Evolutionary conservation across 1,139 yeast genomes (phyloP), one percentile per base, ranked within the genome.

Genomic region (Taphrina betulina): DNA sequence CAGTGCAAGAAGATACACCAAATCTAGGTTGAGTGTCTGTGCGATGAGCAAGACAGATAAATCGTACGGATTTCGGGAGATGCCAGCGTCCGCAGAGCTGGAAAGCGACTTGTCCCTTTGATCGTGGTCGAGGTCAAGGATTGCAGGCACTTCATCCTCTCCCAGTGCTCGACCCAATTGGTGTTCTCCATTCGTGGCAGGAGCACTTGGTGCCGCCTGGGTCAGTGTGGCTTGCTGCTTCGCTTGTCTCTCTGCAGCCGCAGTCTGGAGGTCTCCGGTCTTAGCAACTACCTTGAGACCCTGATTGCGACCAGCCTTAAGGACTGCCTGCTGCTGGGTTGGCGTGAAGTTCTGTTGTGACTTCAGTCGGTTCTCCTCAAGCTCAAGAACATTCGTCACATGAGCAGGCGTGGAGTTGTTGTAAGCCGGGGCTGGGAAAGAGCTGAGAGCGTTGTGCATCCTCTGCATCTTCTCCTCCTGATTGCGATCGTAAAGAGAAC

Each of bases 31-130:
- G 28, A 57, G 50, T 12, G 59, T 53, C 28, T 55, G 57, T 20
- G 59, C 57, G 26, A 57, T 52, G 23, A 57, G 57, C 22, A 51
- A 41, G 16, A 50, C 53, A 8, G 59, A 52, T 20, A 57, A 35
- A 28, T 52, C 56, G 22, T 52, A 52, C 8, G 56, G 56, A 16
- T 52, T 52, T 40, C 42, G 41, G 26, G 42, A 33, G 22, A 26
- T 16, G 12, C 26, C 24, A 19, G 52, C 31, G 17, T 35, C 42
- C 5, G 41, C 48, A 5, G 48, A 43, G 7, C 10, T 26, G 10
- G 31, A 26, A 7, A 7, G 7, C 10, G 31, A 26, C 31, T 26
- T 12, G 10, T 7, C 10, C 12, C 31, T 26, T 7, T 7, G 7
- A 12, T 26, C 31, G 7, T 7, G 7, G 12, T 26, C 10, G n/a